A percentile compares a stretch with the other conserved stretches of the same genome.
Evolutionary conservation across 1,284 basidiomycete species (phyloP).

Genomic region (Trichosporon sp.): DNA sequence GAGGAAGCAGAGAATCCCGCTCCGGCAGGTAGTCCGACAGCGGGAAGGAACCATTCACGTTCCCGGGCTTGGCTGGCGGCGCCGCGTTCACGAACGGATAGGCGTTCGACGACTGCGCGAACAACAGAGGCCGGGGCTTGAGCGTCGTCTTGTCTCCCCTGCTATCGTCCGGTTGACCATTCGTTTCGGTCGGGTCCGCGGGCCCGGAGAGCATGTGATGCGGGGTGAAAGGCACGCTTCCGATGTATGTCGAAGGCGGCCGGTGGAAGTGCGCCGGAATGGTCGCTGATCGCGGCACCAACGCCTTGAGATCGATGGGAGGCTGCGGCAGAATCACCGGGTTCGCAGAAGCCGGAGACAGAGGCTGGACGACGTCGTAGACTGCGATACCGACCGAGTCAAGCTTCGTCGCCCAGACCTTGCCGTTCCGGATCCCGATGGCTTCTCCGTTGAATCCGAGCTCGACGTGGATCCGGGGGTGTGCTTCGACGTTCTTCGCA

Average conservation of each 20-base stretch:
- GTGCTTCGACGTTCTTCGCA: conserved; percentile 12
- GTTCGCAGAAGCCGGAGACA: conserved; percentile 41
- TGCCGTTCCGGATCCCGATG: conserved; percentile 50
- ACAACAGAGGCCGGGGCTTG: conserved; percentile 39
- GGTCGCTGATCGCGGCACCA: conserved; percentile 17
- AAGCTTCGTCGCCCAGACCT: conserved; percentile 47
- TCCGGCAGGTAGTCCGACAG: conserved; percentile 45
- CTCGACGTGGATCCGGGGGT: conserved; percentile 47
- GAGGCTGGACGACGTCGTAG: conserved; percentile 54
- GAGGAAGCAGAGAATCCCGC: conserved; percentile 42
- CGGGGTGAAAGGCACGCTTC: conserved; percentile 40
- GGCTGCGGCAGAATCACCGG: conserved; percentile 57
- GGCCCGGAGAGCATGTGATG: conserved; percentile 19
- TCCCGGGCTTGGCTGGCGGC: conserved; percentile 47
- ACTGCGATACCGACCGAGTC: conserved; percentile 54
- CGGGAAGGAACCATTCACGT: conserved; percentile 49
- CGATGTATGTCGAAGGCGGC: conserved; percentile 51
- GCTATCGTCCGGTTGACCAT: neutral
- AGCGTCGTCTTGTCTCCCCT: neutral
- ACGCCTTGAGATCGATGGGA: conserved; percentile 44
- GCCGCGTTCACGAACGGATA: conserved; percentile 51
- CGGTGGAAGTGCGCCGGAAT: conserved; percentile 17
- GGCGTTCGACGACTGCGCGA: conserved; percentile 51
- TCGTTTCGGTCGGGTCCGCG: neutral
- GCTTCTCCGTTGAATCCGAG: conserved; percentile 52